Evolutionary conservation across 2,329 filamentous ascomycete genomes (phyloP).

Genomic region (Dothidotthia symphoricarpi): DNA sequence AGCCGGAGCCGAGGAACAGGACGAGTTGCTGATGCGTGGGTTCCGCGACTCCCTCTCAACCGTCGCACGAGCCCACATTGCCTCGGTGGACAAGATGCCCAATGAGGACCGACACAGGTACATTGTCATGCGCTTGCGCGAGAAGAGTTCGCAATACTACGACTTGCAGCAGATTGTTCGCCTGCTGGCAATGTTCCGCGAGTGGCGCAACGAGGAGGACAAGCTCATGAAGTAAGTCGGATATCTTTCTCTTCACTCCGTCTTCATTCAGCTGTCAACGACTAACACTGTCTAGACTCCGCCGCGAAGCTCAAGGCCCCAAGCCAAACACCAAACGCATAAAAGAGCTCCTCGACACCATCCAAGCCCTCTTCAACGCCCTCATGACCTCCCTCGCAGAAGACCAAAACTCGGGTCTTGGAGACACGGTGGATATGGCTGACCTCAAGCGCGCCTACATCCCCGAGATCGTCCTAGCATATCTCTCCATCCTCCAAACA

Average conservation of each 20-base stretch:
- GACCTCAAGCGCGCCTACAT: slow-evolving; percentile 74
- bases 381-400: slow-evolving; percentile 32
- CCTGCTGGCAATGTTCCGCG: slow-evolving; percentile 44
- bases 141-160: slow-evolving; percentile 39
- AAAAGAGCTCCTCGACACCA: slow-evolving; percentile 42
- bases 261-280: background rate
- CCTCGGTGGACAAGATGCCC: slow-evolving; percentile 21
- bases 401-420: background rate
- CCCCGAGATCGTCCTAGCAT: slow-evolving; percentile 81
- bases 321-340: slow-evolving; percentile 33
- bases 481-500: slow-evolving; percentile 76
- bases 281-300: slow-evolving; percentile 12
- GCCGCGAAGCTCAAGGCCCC: slow-evolving; percentile 11
- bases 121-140: slow-evolving; percentile 22
- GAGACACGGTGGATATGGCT: slow-evolving; percentile 56
- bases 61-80: slow-evolving; percentile 17
- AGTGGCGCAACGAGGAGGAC: slow-evolving; percentile 46
- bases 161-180: slow-evolving; percentile 46
- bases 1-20: slow-evolving; percentile 28
- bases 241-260: slow-evolving; percentile 1
- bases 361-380: slow-evolving; percentile 40
- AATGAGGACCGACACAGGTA: slow-evolving; percentile 19
- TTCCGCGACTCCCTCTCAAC: slow-evolving; percentile 20
- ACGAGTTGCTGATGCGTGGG: slow-evolving; percentile 21
- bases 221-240: slow-evolving; percentile 36